Evolutionary conservation across 768 basidiomycete species (phyloP).

Genomic region (Nidula microcarpa): DNA sequence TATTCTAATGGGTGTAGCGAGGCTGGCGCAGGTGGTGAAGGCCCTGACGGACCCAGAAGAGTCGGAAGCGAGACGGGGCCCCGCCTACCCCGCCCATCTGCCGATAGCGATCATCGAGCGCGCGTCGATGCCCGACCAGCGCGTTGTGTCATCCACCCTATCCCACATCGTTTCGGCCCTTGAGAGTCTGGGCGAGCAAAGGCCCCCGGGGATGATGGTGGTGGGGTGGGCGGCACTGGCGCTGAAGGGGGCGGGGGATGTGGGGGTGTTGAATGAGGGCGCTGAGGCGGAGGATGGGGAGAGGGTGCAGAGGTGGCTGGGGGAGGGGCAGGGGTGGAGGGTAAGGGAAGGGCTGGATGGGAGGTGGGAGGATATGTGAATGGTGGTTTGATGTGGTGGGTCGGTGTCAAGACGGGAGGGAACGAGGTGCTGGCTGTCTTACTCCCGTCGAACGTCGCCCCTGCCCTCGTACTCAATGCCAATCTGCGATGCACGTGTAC

Average conservation of each 20-base stretch:
- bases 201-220: slow-evolving; percentile 95
- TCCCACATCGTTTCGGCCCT: slow-evolving; percentile 66
- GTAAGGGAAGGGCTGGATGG: slow-evolving; percentile 59
- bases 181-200: slow-evolving; percentile 75
- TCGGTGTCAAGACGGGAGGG: no score
- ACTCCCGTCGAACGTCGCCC: no score
- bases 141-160: slow-evolving; percentile 78
- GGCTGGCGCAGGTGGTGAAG: slow-evolving; percentile 68
- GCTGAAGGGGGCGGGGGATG: slow-evolving; percentile 69
- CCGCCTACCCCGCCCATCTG: slow-evolving; percentile 64
- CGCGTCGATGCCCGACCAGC: slow-evolving; percentile 91
- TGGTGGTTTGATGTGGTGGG: no score
- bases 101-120: slow-evolving; percentile 95
- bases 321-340: slow-evolving; percentile 52
- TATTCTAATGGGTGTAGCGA: slow-evolving; percentile 93
- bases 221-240: slow-evolving; percentile 90
- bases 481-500: no score
- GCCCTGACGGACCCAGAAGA: slow-evolving; percentile 38
- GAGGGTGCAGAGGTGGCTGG: slow-evolving; percentile 60
- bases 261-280: slow-evolving; percentile 63
- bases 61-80: slow-evolving; percentile 28
- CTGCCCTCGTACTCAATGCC: no score
- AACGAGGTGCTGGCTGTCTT: no score
- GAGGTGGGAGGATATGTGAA: slow-evolving; percentile 24
- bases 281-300: slow-evolving; percentile 34